A percentile compares a stretch with the other conserved stretches of the same genome.
These are phyloP conservation scores for Pichia sp. DNA, from an alignment of 1,139 yeast species.

Conservation along the genomic window DNA sequence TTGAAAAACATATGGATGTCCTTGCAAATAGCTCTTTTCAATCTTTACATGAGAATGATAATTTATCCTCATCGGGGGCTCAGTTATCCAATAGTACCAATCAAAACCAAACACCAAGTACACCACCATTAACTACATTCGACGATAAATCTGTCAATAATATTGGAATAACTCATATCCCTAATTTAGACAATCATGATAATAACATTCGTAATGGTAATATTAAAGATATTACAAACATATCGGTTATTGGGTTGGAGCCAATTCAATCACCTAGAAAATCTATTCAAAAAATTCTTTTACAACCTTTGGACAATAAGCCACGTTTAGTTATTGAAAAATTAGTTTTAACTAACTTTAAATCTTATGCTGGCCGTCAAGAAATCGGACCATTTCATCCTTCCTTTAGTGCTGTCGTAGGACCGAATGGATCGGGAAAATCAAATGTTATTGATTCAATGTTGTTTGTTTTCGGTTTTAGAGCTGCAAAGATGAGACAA, in stretches of 20 bases:
- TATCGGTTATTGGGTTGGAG: slow-evolving; percentile 16
- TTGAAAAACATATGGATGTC: not conserved
- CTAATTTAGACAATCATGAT: not conserved
- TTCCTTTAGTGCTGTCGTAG: slow-evolving; percentile 96
- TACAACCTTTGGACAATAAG: slow-evolving; percentile 6
- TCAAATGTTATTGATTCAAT: slow-evolving; percentile 96
- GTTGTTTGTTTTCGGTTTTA: slow-evolving; percentile 92
- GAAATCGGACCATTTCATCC: slow-evolving; percentile 91
- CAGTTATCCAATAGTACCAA: not conserved
- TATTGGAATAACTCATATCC: not conserved
- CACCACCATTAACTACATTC: not conserved
- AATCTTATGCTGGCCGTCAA: slow-evolving; percentile 94
- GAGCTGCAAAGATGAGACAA: slow-evolving; percentile 96
- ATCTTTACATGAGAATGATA: not conserved
- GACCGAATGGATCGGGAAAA: slow-evolving; percentile 98
- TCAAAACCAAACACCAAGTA: not conserved
- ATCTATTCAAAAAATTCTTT: slow-evolving; percentile 5
- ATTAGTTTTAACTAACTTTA: slow-evolving; percentile 76
- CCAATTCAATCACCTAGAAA: slow-evolving; percentile 14
- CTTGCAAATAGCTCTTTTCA: slow-evolving; percentile 11
- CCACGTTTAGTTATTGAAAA: slow-evolving; percentile 66
- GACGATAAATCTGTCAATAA: not conserved
- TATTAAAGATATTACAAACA: not conserved
- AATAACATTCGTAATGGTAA: not conserved
- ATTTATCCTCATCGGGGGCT: slow-evolving; percentile 3